phyloP scores from a whole-genome alignment of 2,329 filamentous ascomycete genomes.

The Talaromyces sp. region DNA sequence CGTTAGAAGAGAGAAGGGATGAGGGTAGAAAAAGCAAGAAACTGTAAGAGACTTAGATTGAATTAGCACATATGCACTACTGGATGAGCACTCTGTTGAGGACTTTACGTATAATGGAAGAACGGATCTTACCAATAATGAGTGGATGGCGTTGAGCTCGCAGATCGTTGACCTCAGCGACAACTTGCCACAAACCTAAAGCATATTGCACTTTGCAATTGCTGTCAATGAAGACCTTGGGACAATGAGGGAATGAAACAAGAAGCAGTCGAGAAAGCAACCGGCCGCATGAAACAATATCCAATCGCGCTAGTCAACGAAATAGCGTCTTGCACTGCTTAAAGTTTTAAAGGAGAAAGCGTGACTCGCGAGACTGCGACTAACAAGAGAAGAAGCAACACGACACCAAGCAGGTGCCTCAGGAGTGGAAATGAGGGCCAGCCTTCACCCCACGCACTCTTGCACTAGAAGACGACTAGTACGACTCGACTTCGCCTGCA shows the following conservation, averaged over 20 bases:
- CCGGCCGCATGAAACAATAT: not conserved
- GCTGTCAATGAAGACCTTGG: constrained; percentile 10
- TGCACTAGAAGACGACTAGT: constrained; percentile 3
- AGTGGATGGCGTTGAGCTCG: constrained; percentile 1
- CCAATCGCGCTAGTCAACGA: not conserved
- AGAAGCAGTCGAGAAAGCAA: constrained; percentile 1
- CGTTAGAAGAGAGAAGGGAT: not conserved
- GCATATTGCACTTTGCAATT: constrained; percentile 12
- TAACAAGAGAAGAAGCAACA: not conserved
- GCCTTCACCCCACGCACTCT: constrained; percentile 14
- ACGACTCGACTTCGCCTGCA: constrained; percentile 3
- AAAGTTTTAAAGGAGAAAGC: constrained; percentile 13
- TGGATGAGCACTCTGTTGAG: not conserved
- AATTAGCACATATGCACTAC: not conserved
- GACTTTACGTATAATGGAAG: not conserved
- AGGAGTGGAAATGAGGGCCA: constrained; percentile 14
- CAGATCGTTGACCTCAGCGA: constrained; percentile 13
- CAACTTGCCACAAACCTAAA: constrained; percentile 8
- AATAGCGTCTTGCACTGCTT: not conserved
- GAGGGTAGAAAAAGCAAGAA: not conserved
- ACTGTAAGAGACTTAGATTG: not conserved
- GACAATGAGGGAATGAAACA: not conserved
- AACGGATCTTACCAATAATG: constrained; percentile 1
- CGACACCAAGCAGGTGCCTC: constrained; percentile 7
- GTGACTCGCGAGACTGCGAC: constrained; percentile 3